Percentiles rank a stretch among this genome's conserved stretches.
These are phyloP conservation scores for Apiotrichum brassicae DNA, from an alignment of 1,284 basidiomycete genomes.

Conservation along the genomic window DNA sequence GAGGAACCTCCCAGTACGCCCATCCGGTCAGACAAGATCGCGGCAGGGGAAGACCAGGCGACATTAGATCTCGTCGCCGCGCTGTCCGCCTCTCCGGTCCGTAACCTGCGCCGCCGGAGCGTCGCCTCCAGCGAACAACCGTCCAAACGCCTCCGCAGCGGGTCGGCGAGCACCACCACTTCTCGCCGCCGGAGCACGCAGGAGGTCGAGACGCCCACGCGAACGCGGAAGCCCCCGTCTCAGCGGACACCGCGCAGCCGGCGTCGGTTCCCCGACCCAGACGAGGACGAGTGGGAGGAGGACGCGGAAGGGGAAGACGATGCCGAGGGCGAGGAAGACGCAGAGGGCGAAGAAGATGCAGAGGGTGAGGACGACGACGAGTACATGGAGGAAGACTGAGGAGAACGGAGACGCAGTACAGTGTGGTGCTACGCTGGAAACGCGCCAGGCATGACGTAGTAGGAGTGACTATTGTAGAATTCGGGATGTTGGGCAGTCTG, in stretches of 20 bases:
- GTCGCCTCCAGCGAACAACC: slow-evolving; percentile 1
- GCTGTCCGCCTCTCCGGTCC: slow-evolving; percentile 21
- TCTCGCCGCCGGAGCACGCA: neutral
- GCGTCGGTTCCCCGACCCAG: neutral
- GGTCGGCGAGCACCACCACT: neutral
- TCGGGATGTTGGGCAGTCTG: no score
- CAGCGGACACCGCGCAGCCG: neutral
- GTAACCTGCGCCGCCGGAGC: slow-evolving; percentile 28
- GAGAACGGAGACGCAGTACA: no score
- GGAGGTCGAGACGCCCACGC: neutral
- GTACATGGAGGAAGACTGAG: no score
- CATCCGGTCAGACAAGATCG: slow-evolving; percentile 9
- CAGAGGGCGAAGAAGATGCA: slow-evolving; percentile 11
- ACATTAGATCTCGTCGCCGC: slow-evolving; percentile 35
- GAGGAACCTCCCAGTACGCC: slow-evolving; percentile 3
- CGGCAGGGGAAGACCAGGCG: slow-evolving; percentile 32
- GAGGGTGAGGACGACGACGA: neutral
- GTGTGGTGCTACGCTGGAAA: no score
- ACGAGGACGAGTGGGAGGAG: slow-evolving; percentile 4
- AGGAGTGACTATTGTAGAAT: no score
- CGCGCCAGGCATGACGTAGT: no score
- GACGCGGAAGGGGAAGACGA: slow-evolving; percentile 13
- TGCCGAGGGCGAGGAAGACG: slow-evolving; percentile 2
- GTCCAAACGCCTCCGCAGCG: slow-evolving; percentile 7
- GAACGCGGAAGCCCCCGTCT: neutral